Evolutionary conservation across 129 eudicot species (phyloP).

Genomic region (Mikania micrantha): DNA sequence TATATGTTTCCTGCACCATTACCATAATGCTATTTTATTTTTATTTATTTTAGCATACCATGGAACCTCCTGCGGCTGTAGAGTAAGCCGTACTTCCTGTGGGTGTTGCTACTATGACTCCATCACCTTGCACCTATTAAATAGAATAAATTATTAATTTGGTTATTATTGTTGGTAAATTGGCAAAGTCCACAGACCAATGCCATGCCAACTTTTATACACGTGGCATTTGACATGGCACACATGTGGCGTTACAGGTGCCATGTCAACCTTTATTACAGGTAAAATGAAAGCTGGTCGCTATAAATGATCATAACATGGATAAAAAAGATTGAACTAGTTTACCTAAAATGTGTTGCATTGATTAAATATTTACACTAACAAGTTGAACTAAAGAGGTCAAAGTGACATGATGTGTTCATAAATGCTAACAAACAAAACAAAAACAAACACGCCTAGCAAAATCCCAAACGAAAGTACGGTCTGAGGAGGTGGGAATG

Average conservation of each 20-base stretch:
- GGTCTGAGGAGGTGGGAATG: no score
- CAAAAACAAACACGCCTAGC: no score
- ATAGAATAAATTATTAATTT: not conserved
- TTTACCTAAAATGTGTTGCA: not conserved
- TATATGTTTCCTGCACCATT: not conserved
- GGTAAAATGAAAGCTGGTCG: not conserved
- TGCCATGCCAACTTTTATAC: not conserved
- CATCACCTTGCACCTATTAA: constrained; percentile 94
- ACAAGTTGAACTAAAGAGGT: not conserved
- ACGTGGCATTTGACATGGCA: not conserved
- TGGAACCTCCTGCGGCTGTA: constrained; percentile 99
- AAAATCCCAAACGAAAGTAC: no score
- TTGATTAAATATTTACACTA: not conserved
- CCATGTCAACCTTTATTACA: not conserved
- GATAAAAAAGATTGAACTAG: no score
- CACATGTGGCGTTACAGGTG: not conserved
- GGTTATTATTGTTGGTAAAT: not conserved
- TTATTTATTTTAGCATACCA: constrained; percentile 45
- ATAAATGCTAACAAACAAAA: not conserved
- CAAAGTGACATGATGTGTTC: not conserved
- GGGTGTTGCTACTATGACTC: constrained; percentile 97
- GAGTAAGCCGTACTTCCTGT: constrained; percentile 99
- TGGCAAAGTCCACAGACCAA: not conserved
- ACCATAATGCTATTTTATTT: not conserved
- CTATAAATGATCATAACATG: not conserved